A percentile compares a stretch with the other conserved stretches of the same genome.
phyloP scores from a whole-genome alignment of 2,329 filamentous ascomycete species.

The Trichoderma guizhouense region DNA sequence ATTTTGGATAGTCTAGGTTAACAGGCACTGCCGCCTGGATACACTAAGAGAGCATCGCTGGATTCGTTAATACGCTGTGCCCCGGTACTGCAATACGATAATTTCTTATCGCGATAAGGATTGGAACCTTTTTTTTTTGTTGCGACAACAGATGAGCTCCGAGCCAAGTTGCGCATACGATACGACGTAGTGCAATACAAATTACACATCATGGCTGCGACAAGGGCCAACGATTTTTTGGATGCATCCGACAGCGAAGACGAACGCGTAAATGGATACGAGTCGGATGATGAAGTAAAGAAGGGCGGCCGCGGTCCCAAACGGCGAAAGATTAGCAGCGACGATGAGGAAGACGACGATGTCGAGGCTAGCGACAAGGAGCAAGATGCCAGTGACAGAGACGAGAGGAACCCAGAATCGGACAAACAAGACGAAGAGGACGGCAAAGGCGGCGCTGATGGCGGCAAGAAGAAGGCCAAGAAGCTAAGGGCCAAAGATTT shows the following conservation, averaged over 20 bases:
- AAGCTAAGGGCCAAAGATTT: conserved; percentile 35
- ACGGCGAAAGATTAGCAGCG: conserved; percentile 55
- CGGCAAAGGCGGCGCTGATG: conserved; percentile 21
- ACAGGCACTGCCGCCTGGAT: not conserved
- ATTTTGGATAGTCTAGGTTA: not conserved
- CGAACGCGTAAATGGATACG: conserved; percentile 56
- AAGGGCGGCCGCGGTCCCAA: conserved; percentile 63
- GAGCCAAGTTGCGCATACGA: not conserved
- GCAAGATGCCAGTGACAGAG: conserved; percentile 30
- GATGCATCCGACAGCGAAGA: conserved; percentile 58
- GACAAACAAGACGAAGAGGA: conserved; percentile 25
- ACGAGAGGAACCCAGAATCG: conserved; percentile 25
- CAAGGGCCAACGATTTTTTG: conserved; percentile 71
- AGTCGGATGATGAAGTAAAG: conserved; percentile 66
- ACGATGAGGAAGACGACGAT: conserved; percentile 37
- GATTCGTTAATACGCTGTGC: not conserved
- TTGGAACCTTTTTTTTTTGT: conserved; percentile 24
- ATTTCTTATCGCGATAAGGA: conserved; percentile 15
- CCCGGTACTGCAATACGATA: conserved; percentile 11
- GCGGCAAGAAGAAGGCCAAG: conserved; percentile 22
- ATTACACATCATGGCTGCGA: conserved; percentile 53
- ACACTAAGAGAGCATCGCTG: not conserved
- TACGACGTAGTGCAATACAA: not conserved
- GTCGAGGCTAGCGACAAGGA: conserved; percentile 32
- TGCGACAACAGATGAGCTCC: not conserved